Base-by-base conservation (phyloP, 306 rosid species). In the Cucumis melo region DNA sequence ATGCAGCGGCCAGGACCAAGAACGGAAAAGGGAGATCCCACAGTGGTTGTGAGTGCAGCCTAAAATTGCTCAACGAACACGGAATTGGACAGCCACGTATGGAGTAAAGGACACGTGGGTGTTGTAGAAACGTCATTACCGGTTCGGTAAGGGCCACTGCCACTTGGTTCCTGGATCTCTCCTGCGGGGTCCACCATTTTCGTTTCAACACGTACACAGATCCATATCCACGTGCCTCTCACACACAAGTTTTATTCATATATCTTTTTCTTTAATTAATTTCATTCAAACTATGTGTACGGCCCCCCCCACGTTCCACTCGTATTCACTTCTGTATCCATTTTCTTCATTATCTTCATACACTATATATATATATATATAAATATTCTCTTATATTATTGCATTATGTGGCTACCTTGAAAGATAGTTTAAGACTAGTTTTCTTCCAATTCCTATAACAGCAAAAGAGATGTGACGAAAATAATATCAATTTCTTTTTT, bases 31-130 rank as follows among this genome's bases (percentile, higher is more conserved):
- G 17, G 7, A 34, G 81, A 82, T 14, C 82, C 62, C 17, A 54
- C 74, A 12, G 4, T 62, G 7, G 36, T 21, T n/a, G 38, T 32
- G 57, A 32, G 4, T 53, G 54, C 29, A 32, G 17, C 72, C 55
- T n/a, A 55, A 55, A 77, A 32, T 32, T 32, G 4, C 79, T 34
- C n/a, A 44, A 72, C 79, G 15, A 44, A 72, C 79, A 29, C 79
- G 81, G 78, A 78, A 77, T 62, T 67, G 77, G 77, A 0, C 10
- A 32, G 83, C 80, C 85, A 83, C 85, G 85, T 83, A 36, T 42
- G 77, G 54, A 4, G 0, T 16, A 23, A 0, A 14, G 0, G 46
- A 78, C 82, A 85, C 87, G 81, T 82, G 87, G 78, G 87, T 17
- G 4, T 17, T 13, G 8, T 1, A 21, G 7, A 41, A 67, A 32